Evolutionary conservation across 2,329 filamentous ascomycete species (phyloP).

Genomic region (Pestalotiopsis sp.): DNA sequence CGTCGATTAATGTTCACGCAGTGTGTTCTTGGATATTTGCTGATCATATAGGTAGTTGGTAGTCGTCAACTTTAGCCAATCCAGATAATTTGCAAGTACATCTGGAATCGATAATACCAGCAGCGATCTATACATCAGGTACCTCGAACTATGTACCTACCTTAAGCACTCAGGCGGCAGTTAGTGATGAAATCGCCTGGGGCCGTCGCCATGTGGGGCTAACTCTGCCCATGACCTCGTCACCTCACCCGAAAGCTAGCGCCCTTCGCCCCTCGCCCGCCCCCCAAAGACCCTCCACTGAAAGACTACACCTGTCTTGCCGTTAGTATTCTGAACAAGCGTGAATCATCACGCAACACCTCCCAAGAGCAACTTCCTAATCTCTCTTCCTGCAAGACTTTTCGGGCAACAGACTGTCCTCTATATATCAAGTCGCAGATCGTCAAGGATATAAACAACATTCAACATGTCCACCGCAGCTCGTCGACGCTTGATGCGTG

Average conservation of each 20-base stretch:
- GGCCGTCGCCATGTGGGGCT: neutral
- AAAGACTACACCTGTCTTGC: neutral
- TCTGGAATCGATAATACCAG: neutral
- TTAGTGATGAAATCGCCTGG: neutral
- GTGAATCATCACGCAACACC: neutral
- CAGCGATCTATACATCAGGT: neutral
- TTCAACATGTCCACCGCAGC: slow-evolving; percentile 71
- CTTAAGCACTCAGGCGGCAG: neutral
- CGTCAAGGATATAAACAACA: neutral
- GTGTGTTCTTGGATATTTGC: no score
- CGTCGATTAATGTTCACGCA: neutral
- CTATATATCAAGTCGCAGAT: neutral
- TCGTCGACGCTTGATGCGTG: slow-evolving; percentile 75
- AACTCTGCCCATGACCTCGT: neutral
- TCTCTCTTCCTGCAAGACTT: neutral
- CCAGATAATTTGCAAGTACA: neutral
- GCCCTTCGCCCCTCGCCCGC: neutral
- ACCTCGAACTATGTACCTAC: neutral
- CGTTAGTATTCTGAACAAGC: neutral
- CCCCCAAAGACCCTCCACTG: neutral
- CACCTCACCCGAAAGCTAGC: neutral
- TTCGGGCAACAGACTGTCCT: neutral
- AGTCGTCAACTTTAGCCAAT: no score
- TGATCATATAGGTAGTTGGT: no score
- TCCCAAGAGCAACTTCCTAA: neutral